A percentile compares a stretch with the other conserved stretches of the same genome.
These are phyloP conservation scores for Blastocystis sp. DNA, from an alignment of 352 stramenopile species.

Conservation along the genomic window DNA sequence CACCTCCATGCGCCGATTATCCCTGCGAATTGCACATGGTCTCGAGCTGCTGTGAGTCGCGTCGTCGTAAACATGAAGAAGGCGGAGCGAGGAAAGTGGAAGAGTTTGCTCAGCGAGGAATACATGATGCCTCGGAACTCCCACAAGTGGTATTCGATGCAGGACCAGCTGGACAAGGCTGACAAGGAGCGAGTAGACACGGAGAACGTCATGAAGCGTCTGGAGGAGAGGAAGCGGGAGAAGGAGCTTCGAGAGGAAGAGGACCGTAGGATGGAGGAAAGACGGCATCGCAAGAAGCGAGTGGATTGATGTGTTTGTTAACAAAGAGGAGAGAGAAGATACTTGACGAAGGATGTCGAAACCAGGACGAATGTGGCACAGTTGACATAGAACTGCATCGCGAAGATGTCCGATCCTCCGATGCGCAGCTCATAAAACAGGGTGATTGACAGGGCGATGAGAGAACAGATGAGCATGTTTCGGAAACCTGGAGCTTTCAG, in stretches of 20 bases:
- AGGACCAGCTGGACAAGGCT: constrained; percentile 29
- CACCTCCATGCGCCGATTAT: neutral
- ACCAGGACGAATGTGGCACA: neutral
- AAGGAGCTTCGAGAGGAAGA: neutral
- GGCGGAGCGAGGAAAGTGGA: constrained; percentile 43
- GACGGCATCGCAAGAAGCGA: neutral
- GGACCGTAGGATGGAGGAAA: neutral
- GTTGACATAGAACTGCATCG: neutral
- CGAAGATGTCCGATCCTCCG: constrained; percentile 30
- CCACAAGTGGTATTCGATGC: constrained; percentile 53
- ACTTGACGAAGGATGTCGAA: neutral
- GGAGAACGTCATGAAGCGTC: neutral
- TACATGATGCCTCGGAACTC: neutral
- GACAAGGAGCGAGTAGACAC: constrained; percentile 28
- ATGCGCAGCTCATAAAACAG: constrained; percentile 10
- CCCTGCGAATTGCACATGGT: constrained; percentile 30
- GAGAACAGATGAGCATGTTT: neutral
- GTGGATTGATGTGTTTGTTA: neutral
- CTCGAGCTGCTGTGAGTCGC: constrained; percentile 27
- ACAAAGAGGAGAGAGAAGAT: neutral
- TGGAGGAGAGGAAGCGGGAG: constrained; percentile 15
- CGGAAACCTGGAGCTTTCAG: neutral
- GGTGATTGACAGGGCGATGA: neutral
- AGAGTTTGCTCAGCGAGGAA: neutral
- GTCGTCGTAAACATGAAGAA: constrained; percentile 14